Evolutionary conservation across 345 rosid species (phyloP).

Genomic region (Hibiscus syriacus): DNA sequence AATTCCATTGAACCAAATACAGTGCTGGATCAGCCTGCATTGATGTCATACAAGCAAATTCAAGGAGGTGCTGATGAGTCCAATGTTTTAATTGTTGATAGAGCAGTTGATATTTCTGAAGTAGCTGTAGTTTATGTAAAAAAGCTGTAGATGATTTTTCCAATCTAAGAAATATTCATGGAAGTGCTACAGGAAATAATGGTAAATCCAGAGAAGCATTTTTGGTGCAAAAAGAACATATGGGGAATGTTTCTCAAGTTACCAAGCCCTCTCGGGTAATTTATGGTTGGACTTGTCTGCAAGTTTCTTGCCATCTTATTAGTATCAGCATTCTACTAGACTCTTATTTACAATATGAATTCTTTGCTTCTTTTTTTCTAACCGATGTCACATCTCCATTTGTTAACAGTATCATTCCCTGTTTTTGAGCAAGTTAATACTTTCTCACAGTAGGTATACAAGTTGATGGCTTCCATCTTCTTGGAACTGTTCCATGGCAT

Average conservation of each 20-base stretch:
- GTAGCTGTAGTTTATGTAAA: constrained; percentile 36
- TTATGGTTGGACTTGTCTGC: background rate
- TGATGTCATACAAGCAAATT: constrained; percentile 24
- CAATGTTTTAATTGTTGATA: constrained; percentile 27
- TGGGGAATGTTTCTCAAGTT: constrained; percentile 10
- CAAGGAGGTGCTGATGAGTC: constrained; percentile 30
- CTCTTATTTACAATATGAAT: background rate
- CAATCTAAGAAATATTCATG: background rate
- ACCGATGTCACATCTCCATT: too few species aligned
- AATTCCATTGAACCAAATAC: constrained; percentile 25
- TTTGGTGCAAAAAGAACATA: constrained; percentile 8
- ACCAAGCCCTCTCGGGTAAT: constrained; percentile 21
- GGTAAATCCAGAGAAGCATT: constrained; percentile 6
- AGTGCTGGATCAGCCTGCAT: constrained; percentile 33
- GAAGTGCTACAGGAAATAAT: background rate
- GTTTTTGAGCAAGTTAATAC: background rate
- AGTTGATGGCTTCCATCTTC: background rate
- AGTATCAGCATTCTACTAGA: background rate
- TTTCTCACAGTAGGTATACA: background rate
- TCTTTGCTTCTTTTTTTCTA: background rate
- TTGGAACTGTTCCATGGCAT: background rate
- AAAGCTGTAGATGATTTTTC: constrained; percentile 20
- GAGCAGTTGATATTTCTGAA: constrained; percentile 37
- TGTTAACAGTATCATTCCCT: background rate
- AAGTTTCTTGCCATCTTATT: background rate